Percentiles rank a stretch among this genome's conserved stretches.
phyloP scores from a whole-genome alignment of 2,329 filamentous ascomycete genomes.

The Nannizzia gypsea region DNA sequence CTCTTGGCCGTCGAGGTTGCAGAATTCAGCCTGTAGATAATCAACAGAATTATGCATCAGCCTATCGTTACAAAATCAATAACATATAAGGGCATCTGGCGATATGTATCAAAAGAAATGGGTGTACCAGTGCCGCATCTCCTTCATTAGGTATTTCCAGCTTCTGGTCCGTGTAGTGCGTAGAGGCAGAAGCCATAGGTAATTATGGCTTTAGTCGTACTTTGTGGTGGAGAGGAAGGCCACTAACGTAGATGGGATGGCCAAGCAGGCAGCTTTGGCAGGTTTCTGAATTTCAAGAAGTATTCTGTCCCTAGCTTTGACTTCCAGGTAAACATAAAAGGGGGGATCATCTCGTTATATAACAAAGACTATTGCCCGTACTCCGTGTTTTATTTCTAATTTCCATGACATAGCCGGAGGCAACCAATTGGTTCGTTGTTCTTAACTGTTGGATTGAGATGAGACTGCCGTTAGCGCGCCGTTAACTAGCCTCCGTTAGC shows the following conservation, averaged over 20 bases:
- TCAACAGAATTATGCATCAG: constrained; percentile 10
- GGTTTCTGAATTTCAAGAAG: too few species aligned
- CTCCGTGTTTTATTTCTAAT: constrained; percentile 25
- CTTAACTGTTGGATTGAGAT: not conserved
- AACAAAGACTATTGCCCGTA: too few species aligned
- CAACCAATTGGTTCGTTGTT: not conserved
- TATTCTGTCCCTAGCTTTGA: too few species aligned
- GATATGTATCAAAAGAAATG: not conserved
- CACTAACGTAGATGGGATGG: not conserved
- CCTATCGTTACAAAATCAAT: not conserved
- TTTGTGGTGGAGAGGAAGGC: not conserved
- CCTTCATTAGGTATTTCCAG: not conserved
- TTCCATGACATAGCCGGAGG: not conserved
- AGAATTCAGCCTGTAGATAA: constrained; percentile 36
- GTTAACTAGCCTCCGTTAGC: not conserved
- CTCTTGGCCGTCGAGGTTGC: constrained; percentile 34
- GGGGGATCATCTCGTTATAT: too few species aligned
- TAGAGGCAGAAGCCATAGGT: not conserved
- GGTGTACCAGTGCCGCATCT: not conserved
- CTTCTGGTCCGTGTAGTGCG: not conserved
- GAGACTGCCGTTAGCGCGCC: not conserved
- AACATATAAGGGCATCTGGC: not conserved
- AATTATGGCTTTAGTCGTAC: not conserved
- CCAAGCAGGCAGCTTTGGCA: too few species aligned
- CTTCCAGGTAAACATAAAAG: too few species aligned